Base-by-base conservation (phyloP, 768 basidiomycete species). In the Naematelia encephala region DNA sequence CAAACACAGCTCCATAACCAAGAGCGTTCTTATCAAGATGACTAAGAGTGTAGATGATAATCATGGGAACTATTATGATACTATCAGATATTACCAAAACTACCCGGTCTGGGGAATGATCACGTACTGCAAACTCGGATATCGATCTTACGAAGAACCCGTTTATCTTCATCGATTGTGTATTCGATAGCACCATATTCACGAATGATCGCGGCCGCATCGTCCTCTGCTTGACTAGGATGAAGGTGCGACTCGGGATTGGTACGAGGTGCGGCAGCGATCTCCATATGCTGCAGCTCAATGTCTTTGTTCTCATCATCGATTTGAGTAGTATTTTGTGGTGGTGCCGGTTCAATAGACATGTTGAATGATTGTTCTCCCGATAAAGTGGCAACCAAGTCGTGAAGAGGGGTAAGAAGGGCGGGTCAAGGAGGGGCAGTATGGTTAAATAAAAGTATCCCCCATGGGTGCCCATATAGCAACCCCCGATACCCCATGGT, bases 1-100 rank as follows among this genome's bases (percentile, higher is more conserved):
- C 77, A 66, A 82, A 83, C 5, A 82, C 81, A 16, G 82, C 81
- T 39, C 50, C 57, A 29, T 54, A 62, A 25, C 57, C 56, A 30
- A 57, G 61, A 8, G 56, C 61, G 29, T 8, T 4, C 57, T 47
- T 51, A 26, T 49, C 10, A 26, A 27, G 22, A 22, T 53, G 51
- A 5, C 42, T 51, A 42, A 8, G 48, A 2, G 21, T 39, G 34
- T 39, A 39, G 8, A 39, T 39, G 34, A 39, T 39, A 16, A 39
- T 39, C 34, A 39, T 39, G 8, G 34, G 34, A 39, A 39, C 34
- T 39, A n/a, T n/a, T n/a, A n/a, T n/a, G n/a, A n/a, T n/a, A n/a
- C n/a, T n/a, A n/a, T n/a, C n/a, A n/a, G n/a, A n/a, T n/a, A n/a
- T n/a, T n/a, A n/a, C n/a, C n/a, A n/a, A n/a, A n/a, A n/a, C n/a